Percentiles rank a stretch among this genome's conserved stretches.
These are phyloP conservation scores for Extremus antarcticus DNA, from an alignment of 495 filamentous ascomycete species.

Conservation along the genomic window DNA sequence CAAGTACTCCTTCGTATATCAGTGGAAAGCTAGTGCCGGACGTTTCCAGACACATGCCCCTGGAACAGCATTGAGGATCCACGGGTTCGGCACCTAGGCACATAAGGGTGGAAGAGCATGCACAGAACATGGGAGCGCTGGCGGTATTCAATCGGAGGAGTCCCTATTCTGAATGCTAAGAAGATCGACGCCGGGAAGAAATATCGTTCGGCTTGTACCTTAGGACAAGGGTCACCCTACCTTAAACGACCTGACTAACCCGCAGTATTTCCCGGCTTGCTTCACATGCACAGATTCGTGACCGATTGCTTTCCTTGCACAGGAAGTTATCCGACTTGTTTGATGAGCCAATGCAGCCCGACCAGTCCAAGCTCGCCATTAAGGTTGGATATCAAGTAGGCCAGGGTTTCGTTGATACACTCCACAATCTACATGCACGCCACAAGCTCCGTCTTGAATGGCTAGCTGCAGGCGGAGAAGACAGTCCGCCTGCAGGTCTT, in stretches of 20 bases:
- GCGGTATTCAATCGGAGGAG: conserved; percentile 17
- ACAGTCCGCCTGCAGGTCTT: background rate
- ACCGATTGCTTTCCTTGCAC: no score
- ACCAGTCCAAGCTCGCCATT: background rate
- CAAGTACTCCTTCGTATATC: background rate
- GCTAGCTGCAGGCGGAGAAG: background rate
- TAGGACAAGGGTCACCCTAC: background rate
- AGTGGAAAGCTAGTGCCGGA: conserved; percentile 1
- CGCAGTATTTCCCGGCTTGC: background rate
- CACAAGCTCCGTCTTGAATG: background rate
- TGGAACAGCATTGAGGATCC: background rate
- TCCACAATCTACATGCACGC: background rate
- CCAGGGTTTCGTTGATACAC: background rate
- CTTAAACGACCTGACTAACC: background rate
- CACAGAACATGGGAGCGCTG: background rate
- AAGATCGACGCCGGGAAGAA: conserved; percentile 8
- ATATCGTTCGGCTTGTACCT: background rate
- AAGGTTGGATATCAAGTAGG: background rate
- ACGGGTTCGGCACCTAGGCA: conserved; percentile 3
- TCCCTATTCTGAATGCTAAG: conserved; percentile 3
- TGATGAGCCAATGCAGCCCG: background rate
- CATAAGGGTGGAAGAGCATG: background rate
- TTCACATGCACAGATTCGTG: no score
- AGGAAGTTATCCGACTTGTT: no score
- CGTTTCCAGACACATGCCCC: background rate